These are phyloP conservation scores for Candida anglica DNA, from an alignment of 805 yeast species.

Conservation along the genomic window DNA sequence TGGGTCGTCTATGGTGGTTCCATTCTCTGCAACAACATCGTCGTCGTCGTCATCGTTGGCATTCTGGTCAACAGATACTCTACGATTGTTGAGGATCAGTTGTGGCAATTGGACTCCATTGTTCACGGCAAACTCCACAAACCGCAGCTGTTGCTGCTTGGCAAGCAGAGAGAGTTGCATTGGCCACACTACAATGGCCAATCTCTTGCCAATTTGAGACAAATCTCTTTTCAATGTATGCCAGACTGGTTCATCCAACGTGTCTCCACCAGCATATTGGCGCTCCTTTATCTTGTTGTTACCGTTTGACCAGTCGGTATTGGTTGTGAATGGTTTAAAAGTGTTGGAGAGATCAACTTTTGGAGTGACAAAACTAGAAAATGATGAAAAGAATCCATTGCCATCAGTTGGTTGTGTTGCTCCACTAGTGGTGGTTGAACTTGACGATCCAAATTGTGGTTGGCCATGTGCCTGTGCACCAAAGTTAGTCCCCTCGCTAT, in stretches of 20 bases:
- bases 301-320: constrained; percentile 12
- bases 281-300: constrained; percentile 37
- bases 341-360: constrained; percentile 31
- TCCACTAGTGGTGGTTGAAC: neutral
- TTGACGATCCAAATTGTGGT: no score
- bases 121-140: constrained; percentile 30
- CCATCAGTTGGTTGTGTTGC: neutral
- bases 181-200: constrained; percentile 43
- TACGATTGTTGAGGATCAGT: constrained; percentile 23
- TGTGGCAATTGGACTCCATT: constrained; percentile 35
- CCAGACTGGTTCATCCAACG: constrained; percentile 66
- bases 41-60: constrained; percentile 17
- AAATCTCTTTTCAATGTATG: constrained; percentile 46
- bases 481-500: neutral
- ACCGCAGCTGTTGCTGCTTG: constrained; percentile 25
- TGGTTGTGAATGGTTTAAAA: constrained; percentile 27
- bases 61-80: constrained; percentile 21
- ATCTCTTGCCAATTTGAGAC: constrained; percentile 29
- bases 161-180: constrained; percentile 36
- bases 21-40: constrained; percentile 13
- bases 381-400: constrained; percentile 1
- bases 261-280: constrained; percentile 65
- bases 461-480: neutral
- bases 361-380: constrained; percentile 10
- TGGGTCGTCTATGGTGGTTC: constrained; percentile 10